A percentile compares a stretch with the other conserved stretches of the same genome.
Evolutionary conservation across 1,139 yeast genomes (phyloP).

Genomic region (Suhomyces yuchorum): DNA sequence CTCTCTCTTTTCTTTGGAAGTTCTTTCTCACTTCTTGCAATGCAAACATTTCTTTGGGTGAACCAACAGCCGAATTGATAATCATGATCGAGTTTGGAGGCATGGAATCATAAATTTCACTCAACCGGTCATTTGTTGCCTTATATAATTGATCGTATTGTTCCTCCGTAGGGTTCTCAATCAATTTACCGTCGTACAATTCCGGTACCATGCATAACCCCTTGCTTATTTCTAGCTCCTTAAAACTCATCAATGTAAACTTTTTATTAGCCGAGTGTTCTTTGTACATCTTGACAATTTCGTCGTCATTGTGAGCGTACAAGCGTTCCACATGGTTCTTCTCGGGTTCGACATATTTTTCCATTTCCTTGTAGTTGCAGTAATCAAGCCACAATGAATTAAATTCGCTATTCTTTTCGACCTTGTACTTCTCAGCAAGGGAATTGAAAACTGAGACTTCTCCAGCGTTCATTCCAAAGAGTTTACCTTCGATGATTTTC

Average conservation of each 20-base stretch:
- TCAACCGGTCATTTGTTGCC: constrained; percentile 46
- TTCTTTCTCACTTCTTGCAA: constrained; percentile 44
- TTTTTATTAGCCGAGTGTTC: constrained; percentile 39
- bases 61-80: constrained; percentile 65
- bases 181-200: constrained; percentile 8
- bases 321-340: constrained; percentile 28
- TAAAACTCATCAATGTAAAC: constrained; percentile 55
- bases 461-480: constrained; percentile 58
- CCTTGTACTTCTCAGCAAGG: constrained; percentile 17
- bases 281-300: constrained; percentile 46
- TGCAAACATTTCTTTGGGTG: constrained; percentile 52
- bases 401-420: constrained; percentile 6
- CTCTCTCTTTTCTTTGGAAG: constrained; percentile 42
- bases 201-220: constrained; percentile 24
- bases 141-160: constrained; percentile 6
- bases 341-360: constrained; percentile 23
- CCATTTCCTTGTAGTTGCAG: constrained; percentile 18
- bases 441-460: constrained; percentile 36
- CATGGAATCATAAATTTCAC: constrained; percentile 49
- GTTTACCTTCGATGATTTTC: constrained; percentile 65
- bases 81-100: constrained; percentile 65
- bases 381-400: constrained; percentile 47
- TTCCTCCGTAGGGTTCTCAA: constrained; percentile 1
- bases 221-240: constrained; percentile 56
- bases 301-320: constrained; percentile 60